Base-by-base conservation (phyloP, 1,139 yeast genomes). In the Citeromyces hawaiiensis region DNA sequence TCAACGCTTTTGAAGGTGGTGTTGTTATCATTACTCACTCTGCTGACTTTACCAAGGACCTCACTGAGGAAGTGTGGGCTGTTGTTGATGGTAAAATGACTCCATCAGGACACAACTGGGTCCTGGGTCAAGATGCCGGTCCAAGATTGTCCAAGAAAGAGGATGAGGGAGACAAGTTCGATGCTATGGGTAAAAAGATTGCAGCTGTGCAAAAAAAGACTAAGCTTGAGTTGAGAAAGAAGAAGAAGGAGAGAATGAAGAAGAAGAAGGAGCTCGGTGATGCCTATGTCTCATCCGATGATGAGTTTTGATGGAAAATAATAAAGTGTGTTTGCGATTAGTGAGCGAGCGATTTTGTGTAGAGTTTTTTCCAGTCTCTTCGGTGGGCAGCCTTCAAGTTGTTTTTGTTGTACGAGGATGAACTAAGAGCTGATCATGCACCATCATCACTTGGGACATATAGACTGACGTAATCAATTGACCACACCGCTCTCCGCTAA, bases 241-340 rank as follows among this genome's bases (percentile, higher is more conserved):
- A 91, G 95, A 91, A 91, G 96, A 91, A 91, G 95, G 98, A 91
- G 76, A 87, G 98, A 81, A 88, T 91, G 97, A 86, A 83, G 85
- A 91, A 88, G 93, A 91, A 91, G 96, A 91, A 91, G 94, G 95
- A 83, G 69, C 70, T 87, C 66, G 97, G 97, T 77, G 98, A 91
- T 63, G 97, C 94, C 66, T 91, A 91, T 66, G 96, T 87, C 55
- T 88, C 96, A 53, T 83, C 94, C 52, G 97, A 87, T 59, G 94
- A 81, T 43, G 97, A 88, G 53, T 58, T 64, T 44, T 67, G 64
- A 19, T 19, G 7, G 21, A 19, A 19, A 19, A 19, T 19, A 19
- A 19, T 19, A 19, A 19, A 19, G n/a, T 19, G 4, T 19, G 21
- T 19, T 19, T 19, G 21, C 7, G 21, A 19, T 19, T 19, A 19